A percentile compares a stretch with the other conserved stretches of the same genome.
These are phyloP conservation scores for Miscanthus lutarioriparius DNA, from an alignment of 176 grass and related monocot species.

Conservation along the genomic window DNA sequence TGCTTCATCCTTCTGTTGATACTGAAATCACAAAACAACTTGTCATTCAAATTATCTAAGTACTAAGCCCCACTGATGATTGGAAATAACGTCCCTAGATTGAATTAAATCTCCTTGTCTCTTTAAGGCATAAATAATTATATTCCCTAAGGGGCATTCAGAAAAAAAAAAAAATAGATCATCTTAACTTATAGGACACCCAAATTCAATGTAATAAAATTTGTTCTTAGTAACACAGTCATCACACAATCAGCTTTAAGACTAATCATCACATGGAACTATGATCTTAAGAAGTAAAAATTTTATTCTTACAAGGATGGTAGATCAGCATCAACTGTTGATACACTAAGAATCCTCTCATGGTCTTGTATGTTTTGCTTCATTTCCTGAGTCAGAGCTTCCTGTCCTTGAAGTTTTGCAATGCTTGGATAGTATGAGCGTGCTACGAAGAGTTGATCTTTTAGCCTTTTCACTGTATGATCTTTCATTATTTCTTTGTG, in stretches of 20 bases:
- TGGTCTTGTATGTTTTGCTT: conserved; percentile 82
- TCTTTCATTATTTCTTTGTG: conserved; percentile 79
- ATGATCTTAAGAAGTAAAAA: not conserved
- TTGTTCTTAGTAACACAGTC: not conserved
- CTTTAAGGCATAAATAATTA: not conserved
- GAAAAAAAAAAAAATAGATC: not conserved
- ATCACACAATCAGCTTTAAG: conserved; percentile 13
- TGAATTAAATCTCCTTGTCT: conserved; percentile 5
- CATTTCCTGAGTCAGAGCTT: conserved; percentile 54
- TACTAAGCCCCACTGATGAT: not conserved
- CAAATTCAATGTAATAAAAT: conserved; percentile 9
- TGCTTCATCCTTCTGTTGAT: conserved; percentile 64
- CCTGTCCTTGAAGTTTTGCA: conserved; percentile 65
- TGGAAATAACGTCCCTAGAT: not conserved
- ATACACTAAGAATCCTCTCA: conserved; percentile 68
- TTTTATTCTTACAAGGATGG: conserved; percentile 69
- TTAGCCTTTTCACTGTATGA: conserved; percentile 56
- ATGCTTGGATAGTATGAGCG: conserved; percentile 76
- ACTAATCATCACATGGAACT: conserved; percentile 22
- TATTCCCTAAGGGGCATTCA: not conserved
- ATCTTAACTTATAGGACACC: not conserved
- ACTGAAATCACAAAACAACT: conserved; percentile 49
- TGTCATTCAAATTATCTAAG: conserved; percentile 26
- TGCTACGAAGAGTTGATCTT: conserved; percentile 79
- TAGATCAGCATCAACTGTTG: conserved; percentile 81